phyloP scores from a whole-genome alignment of 495 filamentous ascomycete species.

The Podospora pseudoanserina region DNA sequence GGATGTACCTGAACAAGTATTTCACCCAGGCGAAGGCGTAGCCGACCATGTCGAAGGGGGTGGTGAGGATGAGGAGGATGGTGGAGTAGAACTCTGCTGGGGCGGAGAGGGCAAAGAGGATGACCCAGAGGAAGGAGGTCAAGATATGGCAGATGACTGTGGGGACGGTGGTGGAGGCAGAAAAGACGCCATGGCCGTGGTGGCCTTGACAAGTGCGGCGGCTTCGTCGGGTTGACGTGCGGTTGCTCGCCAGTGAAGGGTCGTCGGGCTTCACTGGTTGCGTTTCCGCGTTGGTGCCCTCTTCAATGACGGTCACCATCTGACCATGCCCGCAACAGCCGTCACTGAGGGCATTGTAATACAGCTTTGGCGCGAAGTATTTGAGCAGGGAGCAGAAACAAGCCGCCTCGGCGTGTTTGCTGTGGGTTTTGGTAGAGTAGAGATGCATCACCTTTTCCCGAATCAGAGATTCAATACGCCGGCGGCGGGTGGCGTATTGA shows the following conservation, averaged over 20 bases:
- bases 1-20: not conserved
- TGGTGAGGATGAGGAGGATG: slow-evolving; percentile 23
- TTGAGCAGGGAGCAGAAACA: slow-evolving; percentile 29
- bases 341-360: slow-evolving; percentile 11
- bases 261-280: not conserved
- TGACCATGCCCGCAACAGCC: slow-evolving; percentile 13
- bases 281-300: not conserved
- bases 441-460: not conserved
- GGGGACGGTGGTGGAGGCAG: not conserved
- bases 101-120: not conserved
- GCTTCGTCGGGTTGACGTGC: not conserved
- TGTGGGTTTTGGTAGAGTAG: not conserved
- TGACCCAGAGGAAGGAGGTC: not conserved
- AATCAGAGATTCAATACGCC: not conserved
- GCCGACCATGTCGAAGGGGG: slow-evolving; percentile 19
- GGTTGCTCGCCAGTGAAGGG: not conserved
- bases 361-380: slow-evolving; percentile 13
- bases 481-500: not conserved
- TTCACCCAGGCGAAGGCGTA: not conserved
- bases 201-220: slow-evolving; percentile 8
- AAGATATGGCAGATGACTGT: not conserved
- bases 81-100: slow-evolving; percentile 7
- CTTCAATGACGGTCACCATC: not conserved
- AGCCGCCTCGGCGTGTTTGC: slow-evolving; percentile 2
- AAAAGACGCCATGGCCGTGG: slow-evolving; percentile 27